Evolutionary conservation across 163 green algal species (phyloP).

Genomic region (Scenedesmus sp.): DNA sequence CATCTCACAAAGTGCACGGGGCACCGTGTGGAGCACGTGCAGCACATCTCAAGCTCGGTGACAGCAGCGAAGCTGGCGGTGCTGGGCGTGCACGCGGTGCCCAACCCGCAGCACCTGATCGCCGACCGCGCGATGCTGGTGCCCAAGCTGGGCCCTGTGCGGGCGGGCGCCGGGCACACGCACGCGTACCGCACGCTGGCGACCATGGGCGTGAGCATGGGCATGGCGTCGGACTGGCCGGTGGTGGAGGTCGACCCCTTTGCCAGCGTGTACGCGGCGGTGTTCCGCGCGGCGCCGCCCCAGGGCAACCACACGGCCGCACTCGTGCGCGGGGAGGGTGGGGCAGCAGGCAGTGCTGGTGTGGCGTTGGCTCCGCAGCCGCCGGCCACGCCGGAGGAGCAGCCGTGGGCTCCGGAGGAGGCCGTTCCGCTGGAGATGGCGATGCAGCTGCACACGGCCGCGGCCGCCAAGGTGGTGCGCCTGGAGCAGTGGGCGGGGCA

Average conservation of each 20-base stretch:
- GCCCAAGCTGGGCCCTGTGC: conserved; percentile 51
- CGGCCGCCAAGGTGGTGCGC: conserved; percentile 54
- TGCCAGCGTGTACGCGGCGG: conserved; percentile 60
- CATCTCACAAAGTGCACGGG: background rate
- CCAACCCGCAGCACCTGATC: conserved; percentile 85
- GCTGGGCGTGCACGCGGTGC: conserved; percentile 57
- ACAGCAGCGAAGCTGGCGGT: conserved; percentile 39
- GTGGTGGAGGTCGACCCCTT: conserved; percentile 76
- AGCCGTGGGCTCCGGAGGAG: conserved; percentile 56
- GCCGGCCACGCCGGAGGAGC: background rate
- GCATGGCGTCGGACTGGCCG: conserved; percentile 82
- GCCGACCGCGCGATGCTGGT: conserved; percentile 69
- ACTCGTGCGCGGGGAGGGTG: background rate
- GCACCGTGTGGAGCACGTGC: conserved; percentile 64
- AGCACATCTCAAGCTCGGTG: conserved; percentile 67
- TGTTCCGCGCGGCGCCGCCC: conserved; percentile 20
- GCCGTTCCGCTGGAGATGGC: conserved; percentile 61
- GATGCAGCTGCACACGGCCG: conserved; percentile 67
- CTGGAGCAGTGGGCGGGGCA: conserved; percentile 64
- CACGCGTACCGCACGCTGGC: conserved; percentile 70
- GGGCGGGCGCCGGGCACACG: conserved; percentile 36
- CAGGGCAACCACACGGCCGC: too few species aligned
- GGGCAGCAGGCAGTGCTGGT: background rate
- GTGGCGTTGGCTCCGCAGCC: background rate
- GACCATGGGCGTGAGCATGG: conserved; percentile 58